These are phyloP conservation scores for Fraxinus floribunda DNA, from an alignment of 305 asterid genomes.

Conservation along the genomic window DNA sequence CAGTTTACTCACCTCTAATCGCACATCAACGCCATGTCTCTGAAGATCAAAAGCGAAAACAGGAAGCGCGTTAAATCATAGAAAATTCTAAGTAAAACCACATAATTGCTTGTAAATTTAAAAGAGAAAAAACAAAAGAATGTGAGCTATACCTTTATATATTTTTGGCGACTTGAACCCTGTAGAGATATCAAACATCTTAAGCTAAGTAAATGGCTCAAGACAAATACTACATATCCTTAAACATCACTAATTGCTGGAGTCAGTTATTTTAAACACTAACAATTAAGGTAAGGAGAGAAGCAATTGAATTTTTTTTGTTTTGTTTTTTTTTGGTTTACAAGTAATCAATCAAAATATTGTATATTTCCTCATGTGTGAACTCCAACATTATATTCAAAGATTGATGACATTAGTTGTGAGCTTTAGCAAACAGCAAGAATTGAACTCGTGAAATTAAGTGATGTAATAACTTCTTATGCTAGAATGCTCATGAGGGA, in stretches of 20 bases:
- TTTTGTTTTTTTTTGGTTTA: background rate
- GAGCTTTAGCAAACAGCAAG: background rate
- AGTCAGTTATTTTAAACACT: background rate
- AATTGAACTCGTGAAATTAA: background rate
- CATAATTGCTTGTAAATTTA: background rate
- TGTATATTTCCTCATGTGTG: background rate
- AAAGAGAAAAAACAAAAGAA: background rate
- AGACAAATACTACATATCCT: background rate
- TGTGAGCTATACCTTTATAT: conserved; percentile 46
- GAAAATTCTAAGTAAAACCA: conserved; percentile 5
- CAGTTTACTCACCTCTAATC: conserved; percentile 52
- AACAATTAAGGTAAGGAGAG: background rate
- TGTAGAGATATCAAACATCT: conserved; percentile 32
- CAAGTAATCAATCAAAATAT: background rate
- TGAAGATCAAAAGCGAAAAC: conserved; percentile 22
- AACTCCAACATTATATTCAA: background rate
- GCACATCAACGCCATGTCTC: conserved; percentile 50
- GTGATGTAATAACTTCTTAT: background rate
- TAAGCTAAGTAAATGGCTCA: conserved; percentile 11
- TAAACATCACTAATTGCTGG: background rate
- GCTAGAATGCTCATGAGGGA: background rate
- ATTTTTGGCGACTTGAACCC: conserved; percentile 40
- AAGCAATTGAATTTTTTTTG: background rate
- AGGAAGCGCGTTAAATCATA: conserved; percentile 4
- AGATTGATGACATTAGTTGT: background rate